phyloP scores from a whole-genome alignment of 345 rosid species.

The Syzygium aromaticum region DNA sequence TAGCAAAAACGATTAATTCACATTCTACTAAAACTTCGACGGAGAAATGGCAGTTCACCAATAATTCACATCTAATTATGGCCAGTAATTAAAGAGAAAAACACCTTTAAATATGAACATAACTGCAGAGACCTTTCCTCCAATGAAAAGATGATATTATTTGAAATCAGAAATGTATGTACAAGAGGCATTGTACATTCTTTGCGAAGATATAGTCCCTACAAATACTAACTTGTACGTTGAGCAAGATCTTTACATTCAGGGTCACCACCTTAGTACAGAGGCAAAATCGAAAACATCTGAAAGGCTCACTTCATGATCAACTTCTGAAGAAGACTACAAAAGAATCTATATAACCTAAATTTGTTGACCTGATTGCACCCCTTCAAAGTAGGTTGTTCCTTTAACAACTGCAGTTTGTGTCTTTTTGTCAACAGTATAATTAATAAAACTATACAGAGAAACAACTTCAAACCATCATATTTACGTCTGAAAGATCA shows the following conservation, averaged over 20 bases:
- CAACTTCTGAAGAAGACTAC: constrained; percentile 34
- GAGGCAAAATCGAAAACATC: constrained; percentile 32
- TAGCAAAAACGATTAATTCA: not conserved
- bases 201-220: constrained; percentile 38
- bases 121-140: not conserved
- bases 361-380: constrained; percentile 36
- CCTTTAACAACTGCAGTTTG: constrained; percentile 35
- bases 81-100: not conserved
- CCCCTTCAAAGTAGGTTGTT: constrained; percentile 43
- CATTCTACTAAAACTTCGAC: not conserved
- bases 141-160: constrained; percentile 49
- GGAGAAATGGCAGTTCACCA: not conserved
- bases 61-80: not conserved
- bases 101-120: not conserved
- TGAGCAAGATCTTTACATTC: constrained; percentile 52
- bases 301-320: constrained; percentile 42
- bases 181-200: constrained; percentile 60
- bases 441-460: constrained; percentile 79
- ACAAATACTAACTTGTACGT: constrained; percentile 39
- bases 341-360: constrained; percentile 75
- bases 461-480: constrained; percentile 81
- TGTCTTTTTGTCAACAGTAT: constrained; percentile 56
- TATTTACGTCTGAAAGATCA: constrained; percentile 89
- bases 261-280: constrained; percentile 43
- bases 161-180: constrained; percentile 62